Evolutionary conservation across 495 filamentous ascomycete species (phyloP), one percentile per base, ranked within the genome.

Genomic region (Tuber brumale): DNA sequence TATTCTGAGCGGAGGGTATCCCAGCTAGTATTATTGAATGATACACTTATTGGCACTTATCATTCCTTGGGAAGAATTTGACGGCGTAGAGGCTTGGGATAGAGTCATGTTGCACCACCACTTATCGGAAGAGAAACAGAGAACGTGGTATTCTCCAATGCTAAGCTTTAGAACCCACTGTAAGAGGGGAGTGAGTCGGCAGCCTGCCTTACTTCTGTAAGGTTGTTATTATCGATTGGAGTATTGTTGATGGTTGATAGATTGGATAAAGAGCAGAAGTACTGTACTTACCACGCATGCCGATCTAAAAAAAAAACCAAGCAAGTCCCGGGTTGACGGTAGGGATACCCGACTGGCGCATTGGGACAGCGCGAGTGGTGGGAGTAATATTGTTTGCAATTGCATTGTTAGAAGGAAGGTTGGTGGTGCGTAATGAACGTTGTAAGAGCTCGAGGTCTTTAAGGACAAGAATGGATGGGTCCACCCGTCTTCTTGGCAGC

Each of bases 221-320:
- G 66, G 12, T 21, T 31, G 71, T 75, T 48, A 72, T 69, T 70
- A 18, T 31, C 44, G 51, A 70, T 66, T 14, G 37, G 37, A 37
- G 51, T 44, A 31, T 37, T 45, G 44, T 57, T 41, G 16, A 42
- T 51, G 70, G 71, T 44, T 8, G 12, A 41, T 69, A 37, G 45
- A 45, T 42, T 39, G 12, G 35, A 66, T 10, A 14, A 7, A 42
- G 70, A 16, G 51, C 6, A 72, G 37, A 10, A 41, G 77, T 19
- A 48, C 75, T 48, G 18, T 19, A 72, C 84, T 76, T 85, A 87
- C 89, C 88, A 87, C 89, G 82, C 66, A 88, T 90, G 46, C 89
- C 89, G 61, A 87, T 87, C 80, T 88, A 87, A 79, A 87, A 79
- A 90, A 90, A 9, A 89, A 89, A 9, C 89, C 89, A 19, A 90